phyloP scores from a whole-genome alignment of 805 yeast genomes.

The Candida andamanensis region DNA sequence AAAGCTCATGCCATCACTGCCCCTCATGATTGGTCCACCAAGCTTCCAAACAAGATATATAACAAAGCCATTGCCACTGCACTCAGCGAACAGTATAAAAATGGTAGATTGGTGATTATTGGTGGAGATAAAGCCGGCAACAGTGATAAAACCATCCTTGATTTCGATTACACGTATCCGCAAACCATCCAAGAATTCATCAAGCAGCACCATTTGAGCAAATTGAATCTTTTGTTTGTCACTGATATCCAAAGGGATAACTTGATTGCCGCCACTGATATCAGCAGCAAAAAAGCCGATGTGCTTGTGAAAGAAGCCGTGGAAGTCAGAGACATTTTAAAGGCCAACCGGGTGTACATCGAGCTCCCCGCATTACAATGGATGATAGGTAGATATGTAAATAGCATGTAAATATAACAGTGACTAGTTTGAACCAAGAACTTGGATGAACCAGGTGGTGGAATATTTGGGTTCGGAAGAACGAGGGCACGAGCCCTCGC shows the following conservation, averaged over 20 bases:
- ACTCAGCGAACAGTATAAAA: conserved; percentile 71
- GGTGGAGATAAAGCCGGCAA: conserved; percentile 41
- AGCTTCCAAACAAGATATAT: conserved; percentile 69
- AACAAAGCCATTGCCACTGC: conserved; percentile 76
- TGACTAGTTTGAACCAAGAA: no score
- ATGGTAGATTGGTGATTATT: conserved; percentile 65
- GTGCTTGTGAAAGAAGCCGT: conserved; percentile 72
- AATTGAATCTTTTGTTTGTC: conserved; percentile 61
- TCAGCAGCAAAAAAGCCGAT: conserved; percentile 49
- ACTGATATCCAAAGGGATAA: conserved; percentile 57
- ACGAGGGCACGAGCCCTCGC: conserved; percentile 20
- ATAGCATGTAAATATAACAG: conserved; percentile 13
- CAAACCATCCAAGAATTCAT: conserved; percentile 48
- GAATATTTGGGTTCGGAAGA: no score
- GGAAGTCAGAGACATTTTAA: conserved; percentile 77
- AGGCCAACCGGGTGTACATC: conserved; percentile 69
- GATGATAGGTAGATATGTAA: conserved; percentile 39
- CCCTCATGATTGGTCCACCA: conserved; percentile 82
- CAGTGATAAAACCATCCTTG: conserved; percentile 15
- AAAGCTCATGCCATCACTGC: conserved; percentile 86
- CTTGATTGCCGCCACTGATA: conserved; percentile 53
- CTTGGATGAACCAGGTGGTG: no score
- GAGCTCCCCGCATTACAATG: conserved; percentile 70
- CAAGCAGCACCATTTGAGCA: conserved; percentile 43
- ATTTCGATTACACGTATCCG: conserved; percentile 36